Evolutionary conservation across 768 basidiomycete species (phyloP), one percentile per base, ranked within the genome.

Genomic region (Calvatia gigantea): DNA sequence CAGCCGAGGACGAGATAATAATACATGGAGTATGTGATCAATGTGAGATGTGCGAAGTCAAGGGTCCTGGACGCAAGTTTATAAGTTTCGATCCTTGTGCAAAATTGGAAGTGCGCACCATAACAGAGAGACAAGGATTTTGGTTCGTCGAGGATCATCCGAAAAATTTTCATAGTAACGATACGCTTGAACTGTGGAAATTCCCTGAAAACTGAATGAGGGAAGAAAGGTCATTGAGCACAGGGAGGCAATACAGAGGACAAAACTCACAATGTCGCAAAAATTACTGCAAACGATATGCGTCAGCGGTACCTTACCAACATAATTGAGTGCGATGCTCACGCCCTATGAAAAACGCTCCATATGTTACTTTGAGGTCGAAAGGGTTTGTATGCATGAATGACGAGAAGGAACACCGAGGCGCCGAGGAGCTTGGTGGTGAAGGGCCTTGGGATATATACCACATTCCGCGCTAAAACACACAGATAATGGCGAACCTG

Each of bases 281-380:
- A 8, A 15, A 53, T n/a, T 21, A 53, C 51, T 42, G 12, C 12
- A 23, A 31, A 21, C 19, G 29, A 32, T 17, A 21, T 8, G n/a
- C 8, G 41, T 53, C 8, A 53, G 31, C 19, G 19, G 3, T 32
- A 43, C n/a, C 29, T 2, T 12, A 8, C 8, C 29, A 32, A 53
- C 19, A 5, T 27, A 15, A 8, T 17, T 17, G 9, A n/a, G 23
- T 21, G 15, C 19, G 32, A 8, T 17, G 17, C 59, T 33, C 27
- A 63, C 63, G 50, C 42, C 63, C 63, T n/a, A 62, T 57, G 15
- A 65, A 52, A 54, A 65, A 51, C 3, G 62, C 64, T 15, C 64
- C 64, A 44, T 61, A 65, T 0, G 64, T 65, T 23, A 31, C 25
- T 21, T 44, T 37, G 21, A 64, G 32, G 50, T 58, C 32, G 19